Evolutionary conservation across 2,329 filamentous ascomycete species (phyloP).

Genomic region (Tolypocladium nubicola): DNA sequence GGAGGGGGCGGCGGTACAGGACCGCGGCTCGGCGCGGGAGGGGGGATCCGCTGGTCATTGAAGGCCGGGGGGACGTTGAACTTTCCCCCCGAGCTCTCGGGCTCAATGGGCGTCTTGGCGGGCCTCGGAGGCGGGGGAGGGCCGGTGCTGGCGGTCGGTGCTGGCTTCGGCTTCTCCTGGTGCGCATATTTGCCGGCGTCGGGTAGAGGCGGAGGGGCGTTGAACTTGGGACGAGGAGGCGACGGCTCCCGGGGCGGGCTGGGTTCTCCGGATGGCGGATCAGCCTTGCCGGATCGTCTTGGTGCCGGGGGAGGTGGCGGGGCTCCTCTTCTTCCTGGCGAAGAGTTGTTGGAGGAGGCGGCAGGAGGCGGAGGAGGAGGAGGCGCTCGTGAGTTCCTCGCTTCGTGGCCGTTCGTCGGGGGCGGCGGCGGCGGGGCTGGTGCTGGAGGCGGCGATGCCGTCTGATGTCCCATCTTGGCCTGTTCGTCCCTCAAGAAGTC

Average conservation of each 20-base stretch:
- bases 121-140: constrained; percentile 34
- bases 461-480: constrained; percentile 20
- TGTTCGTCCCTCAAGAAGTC: constrained; percentile 52
- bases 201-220: constrained; percentile 76
- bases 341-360: not conserved
- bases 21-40: constrained; percentile 63
- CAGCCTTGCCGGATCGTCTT: constrained; percentile 44
- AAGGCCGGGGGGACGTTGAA: constrained; percentile 79
- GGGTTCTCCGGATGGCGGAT: constrained; percentile 57
- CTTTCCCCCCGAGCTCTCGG: constrained; percentile 41
- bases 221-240: constrained; percentile 54
- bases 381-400: constrained; percentile 20
- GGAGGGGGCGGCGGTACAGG: constrained; percentile 64
- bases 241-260: constrained; percentile 60
- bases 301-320: constrained; percentile 35
- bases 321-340: constrained; percentile 8
- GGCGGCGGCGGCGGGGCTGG: constrained; percentile 15
- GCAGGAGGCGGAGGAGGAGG: constrained; percentile 17
- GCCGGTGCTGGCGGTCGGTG: constrained; percentile 14
- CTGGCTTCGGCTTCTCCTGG: constrained; percentile 24
- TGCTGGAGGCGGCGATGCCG: constrained; percentile 9
- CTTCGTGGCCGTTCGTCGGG: constrained; percentile 21
- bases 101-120: constrained; percentile 59
- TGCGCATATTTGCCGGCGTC: constrained; percentile 83
- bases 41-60: constrained; percentile 56